These are phyloP conservation scores for Recurvomyces mirabilis DNA, from an alignment of 495 filamentous ascomycete species.

Conservation along the genomic window DNA sequence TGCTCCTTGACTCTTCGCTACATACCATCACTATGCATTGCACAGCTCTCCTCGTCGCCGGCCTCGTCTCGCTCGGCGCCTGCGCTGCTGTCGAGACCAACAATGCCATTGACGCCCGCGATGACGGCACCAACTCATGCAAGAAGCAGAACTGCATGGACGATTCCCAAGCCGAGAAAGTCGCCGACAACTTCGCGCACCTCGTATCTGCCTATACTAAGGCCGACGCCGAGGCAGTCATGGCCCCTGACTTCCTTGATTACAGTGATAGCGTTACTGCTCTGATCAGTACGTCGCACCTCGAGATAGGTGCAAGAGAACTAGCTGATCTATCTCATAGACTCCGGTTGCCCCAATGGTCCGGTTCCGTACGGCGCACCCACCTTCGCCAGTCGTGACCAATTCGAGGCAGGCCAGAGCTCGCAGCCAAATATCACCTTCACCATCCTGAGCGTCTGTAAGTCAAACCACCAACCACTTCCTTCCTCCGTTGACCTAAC, in stretches of 20 bases:
- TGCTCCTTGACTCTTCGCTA: background rate
- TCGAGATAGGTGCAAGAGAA: background rate
- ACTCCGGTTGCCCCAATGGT: constrained; percentile 1
- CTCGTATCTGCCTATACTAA: constrained; percentile 4
- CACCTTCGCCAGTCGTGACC: background rate
- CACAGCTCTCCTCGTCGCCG: background rate
- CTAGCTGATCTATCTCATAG: background rate
- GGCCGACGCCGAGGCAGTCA: background rate
- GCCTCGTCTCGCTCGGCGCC: constrained; percentile 1
- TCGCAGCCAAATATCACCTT: constrained; percentile 4
- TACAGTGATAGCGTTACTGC: constrained; percentile 3
- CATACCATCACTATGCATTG: background rate
- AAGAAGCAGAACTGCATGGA: constrained; percentile 1
- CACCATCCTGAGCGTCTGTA: constrained; percentile 2
- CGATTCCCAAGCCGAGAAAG: background rate
- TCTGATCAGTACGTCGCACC: background rate
- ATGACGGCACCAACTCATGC: too few species aligned
- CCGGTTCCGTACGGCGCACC: background rate
- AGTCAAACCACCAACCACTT: background rate
- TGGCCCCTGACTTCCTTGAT: constrained; percentile 5
- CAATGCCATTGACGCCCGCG: too few species aligned
- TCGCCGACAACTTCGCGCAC: constrained; percentile 1
- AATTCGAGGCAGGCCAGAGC: constrained; percentile 2
- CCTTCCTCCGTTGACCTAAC: too few species aligned
- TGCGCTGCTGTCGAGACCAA: background rate